Conservation (phyloP, 169 alveolate genomes). For the Plasmodium knowlesi region DNA sequence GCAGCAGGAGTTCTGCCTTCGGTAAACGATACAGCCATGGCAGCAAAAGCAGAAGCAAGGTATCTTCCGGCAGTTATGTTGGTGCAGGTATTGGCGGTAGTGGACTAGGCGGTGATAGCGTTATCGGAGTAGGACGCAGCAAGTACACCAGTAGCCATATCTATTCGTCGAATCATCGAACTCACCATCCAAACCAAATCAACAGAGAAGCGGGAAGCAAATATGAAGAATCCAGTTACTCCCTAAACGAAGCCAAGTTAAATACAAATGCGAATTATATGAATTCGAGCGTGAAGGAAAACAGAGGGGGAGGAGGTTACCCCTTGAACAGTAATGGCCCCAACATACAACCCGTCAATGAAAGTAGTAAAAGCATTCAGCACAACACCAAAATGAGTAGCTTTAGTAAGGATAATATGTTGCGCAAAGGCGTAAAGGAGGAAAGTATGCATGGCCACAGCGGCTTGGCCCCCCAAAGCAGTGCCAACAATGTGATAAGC, state of each 20-base stretch:
- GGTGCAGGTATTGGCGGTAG: neutral
- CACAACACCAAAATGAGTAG: constrained; percentile 7
- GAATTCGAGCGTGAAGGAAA: constrained; percentile 25
- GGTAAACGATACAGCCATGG: constrained; percentile 11
- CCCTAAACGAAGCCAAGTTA: constrained; percentile 43
- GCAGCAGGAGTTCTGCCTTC: constrained; percentile 28
- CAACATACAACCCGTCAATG: constrained; percentile 12
- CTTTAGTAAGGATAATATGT: constrained; percentile 29
- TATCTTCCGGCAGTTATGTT: neutral
- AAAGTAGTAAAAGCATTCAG: constrained; percentile 2
- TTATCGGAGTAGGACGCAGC: neutral
- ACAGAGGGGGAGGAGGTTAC: neutral
- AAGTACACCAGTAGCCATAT: neutral
- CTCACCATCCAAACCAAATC: neutral
- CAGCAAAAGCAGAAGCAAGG: neutral
- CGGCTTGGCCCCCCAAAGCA: neutral
- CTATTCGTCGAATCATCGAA: neutral
- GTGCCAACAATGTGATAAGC: neutral
- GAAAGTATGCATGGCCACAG: constrained; percentile 14
- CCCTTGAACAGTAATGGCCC: neutral
- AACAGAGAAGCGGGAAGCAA: constrained; percentile 13
- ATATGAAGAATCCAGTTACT: neutral
- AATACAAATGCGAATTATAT: constrained; percentile 32
- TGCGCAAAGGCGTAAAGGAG: constrained; percentile 29
- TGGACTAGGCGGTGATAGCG: neutral